Evolutionary conservation across 345 rosid species (phyloP).

Genomic region (Trapa incisa): DNA sequence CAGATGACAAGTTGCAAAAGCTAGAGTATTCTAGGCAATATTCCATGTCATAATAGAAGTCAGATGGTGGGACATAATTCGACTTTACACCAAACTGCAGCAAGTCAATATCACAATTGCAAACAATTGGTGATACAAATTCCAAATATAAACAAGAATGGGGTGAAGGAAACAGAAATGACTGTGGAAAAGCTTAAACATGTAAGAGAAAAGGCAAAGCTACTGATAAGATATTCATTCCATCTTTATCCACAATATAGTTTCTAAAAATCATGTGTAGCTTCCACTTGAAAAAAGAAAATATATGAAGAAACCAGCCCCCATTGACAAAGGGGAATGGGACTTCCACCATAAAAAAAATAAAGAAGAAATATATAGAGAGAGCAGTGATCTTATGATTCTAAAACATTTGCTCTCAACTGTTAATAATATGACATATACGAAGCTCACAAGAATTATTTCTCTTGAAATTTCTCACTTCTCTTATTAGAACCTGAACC

Average conservation of each 20-base stretch:
- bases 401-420: conserved; percentile 1
- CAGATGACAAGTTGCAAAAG: conserved; percentile 39
- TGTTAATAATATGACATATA: neutral
- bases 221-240: neutral
- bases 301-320: neutral
- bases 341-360: neutral
- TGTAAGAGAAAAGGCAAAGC: neutral
- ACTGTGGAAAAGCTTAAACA: neutral
- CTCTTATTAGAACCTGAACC: neutral
- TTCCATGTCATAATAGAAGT: conserved; percentile 86
- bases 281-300: neutral
- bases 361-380: neutral
- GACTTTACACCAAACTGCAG: conserved; percentile 50
- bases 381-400: neutral
- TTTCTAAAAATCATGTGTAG: neutral
- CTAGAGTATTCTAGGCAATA: conserved; percentile 85
- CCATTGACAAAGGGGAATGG: neutral
- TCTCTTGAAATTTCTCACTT: neutral
- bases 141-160: neutral
- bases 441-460: neutral
- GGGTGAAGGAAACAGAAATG: neutral
- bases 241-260: neutral
- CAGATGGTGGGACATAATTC: conserved; percentile 21
- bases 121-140: conserved; percentile 1
- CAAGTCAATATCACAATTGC: conserved; percentile 4